A percentile compares a stretch with the other conserved stretches of the same genome.
Conservation (phyloP, 768 basidiomycete species). For the Polyporus arcularius region DNA sequence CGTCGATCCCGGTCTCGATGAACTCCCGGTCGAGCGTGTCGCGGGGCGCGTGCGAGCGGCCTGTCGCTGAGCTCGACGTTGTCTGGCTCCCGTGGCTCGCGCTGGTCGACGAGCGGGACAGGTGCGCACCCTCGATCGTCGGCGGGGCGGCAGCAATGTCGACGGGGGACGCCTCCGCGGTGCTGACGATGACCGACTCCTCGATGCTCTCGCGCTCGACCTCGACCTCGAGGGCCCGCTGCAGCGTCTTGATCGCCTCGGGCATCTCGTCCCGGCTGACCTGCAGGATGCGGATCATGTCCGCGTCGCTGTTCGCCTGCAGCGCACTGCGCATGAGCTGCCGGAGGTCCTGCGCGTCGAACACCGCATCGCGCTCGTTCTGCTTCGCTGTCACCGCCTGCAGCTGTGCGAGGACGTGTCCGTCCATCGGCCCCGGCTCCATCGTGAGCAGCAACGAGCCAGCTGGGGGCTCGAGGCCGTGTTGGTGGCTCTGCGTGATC, state of each 20-base stretch:
- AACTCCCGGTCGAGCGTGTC: constrained; percentile 70
- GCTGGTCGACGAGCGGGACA: constrained; percentile 11
- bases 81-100: constrained; percentile 3
- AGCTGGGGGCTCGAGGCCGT: constrained; percentile 6
- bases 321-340: constrained; percentile 60
- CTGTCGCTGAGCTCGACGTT: constrained; percentile 8
- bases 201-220: constrained; percentile 30
- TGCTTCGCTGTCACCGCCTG: constrained; percentile 37
- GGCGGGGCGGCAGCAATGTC: background rate
- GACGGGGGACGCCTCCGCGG: background rate
- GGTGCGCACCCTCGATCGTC: background rate
- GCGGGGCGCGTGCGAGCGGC: constrained; percentile 21
- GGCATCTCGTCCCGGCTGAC: constrained; percentile 70
- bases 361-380: constrained; percentile 47
- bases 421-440: background rate
- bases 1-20: constrained; percentile 72
- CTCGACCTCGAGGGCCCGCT: constrained; percentile 60
- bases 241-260: constrained; percentile 80
- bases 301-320: constrained; percentile 57
- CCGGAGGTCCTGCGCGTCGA: constrained; percentile 58
- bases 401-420: constrained; percentile 17
- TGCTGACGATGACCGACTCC: constrained; percentile 2
- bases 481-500: constrained; percentile 20
- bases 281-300: constrained; percentile 64
- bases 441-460: constrained; percentile 14